phyloP scores from a whole-genome alignment of 2,329 filamentous ascomycete genomes.

The Ophiognomonia clavigignenti-juglandacearum region DNA sequence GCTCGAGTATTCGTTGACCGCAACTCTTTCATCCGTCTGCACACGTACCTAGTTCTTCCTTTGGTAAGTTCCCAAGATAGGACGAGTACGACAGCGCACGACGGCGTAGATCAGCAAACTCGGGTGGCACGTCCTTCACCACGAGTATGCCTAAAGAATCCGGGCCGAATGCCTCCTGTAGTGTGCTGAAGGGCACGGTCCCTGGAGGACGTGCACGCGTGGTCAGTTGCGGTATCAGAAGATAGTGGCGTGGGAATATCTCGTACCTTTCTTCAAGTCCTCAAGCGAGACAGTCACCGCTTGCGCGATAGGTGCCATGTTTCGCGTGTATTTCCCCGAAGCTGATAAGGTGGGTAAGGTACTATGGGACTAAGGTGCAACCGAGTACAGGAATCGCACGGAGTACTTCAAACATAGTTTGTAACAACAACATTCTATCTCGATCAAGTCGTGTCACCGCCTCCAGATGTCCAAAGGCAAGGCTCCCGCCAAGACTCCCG shows the following conservation, averaged over 20 bases:
- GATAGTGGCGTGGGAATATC: neutral
- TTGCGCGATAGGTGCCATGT: slow-evolving; percentile 45
- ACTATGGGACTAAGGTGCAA: too few species aligned
- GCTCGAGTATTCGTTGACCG: neutral
- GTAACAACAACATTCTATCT: too few species aligned
- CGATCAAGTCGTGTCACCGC: too few species aligned
- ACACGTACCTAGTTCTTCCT: slow-evolving; percentile 61
- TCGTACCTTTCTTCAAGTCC: slow-evolving; percentile 51
- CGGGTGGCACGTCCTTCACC: slow-evolving; percentile 75
- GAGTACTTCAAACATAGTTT: too few species aligned
- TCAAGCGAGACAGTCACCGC: slow-evolving; percentile 58
- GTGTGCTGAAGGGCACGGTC: slow-evolving; percentile 60
- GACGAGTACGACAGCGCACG: slow-evolving; percentile 80
- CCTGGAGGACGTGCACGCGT: slow-evolving; percentile 36
- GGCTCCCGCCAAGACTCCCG: too few species aligned
- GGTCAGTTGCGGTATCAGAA: slow-evolving; percentile 17
- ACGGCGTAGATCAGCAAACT: slow-evolving; percentile 67
- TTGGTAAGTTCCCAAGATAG: slow-evolving; percentile 77
- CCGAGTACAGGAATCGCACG: too few species aligned
- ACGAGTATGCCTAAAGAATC: slow-evolving; percentile 87
- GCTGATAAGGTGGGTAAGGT: too few species aligned
- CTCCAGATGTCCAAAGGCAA: too few species aligned
- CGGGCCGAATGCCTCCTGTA: slow-evolving; percentile 82
- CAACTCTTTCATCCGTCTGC: neutral
- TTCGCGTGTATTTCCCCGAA: too few species aligned